Base-by-base conservation (phyloP, 1,139 yeast species). In the Pichia sp. region DNA sequence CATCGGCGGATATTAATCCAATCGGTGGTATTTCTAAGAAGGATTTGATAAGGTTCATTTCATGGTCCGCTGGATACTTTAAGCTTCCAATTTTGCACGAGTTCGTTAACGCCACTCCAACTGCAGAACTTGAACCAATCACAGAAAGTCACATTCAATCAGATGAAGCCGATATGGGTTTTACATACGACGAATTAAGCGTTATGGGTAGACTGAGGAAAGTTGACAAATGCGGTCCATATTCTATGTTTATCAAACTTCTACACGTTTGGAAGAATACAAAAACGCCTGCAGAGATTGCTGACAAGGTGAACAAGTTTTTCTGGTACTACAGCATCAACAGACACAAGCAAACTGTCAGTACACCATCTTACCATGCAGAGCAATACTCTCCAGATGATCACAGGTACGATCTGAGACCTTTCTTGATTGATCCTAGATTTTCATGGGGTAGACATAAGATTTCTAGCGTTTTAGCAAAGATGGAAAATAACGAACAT, bases 361-460 rank as follows among this genome's bases (percentile, higher is more conserved):
- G 88, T 60, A 91, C 99, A 0, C 99, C 99, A 12, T 75, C 94
- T 18, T 93, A 91, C 54, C 98, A 91, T 52, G 98, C 98, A 1
- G 99, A 91, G 56, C 94, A 85, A 53, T 91, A 93, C 56, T 86
- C 96, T 1, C 97, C 98, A 1, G 99, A 91, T 59, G 99, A 91
- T 57, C 91, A 91, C 58, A 72, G 99, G 51, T 91, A 83, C 58
- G 99, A 91, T 57, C 67, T 93, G 53, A 71, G 99, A 47, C 99
- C 98, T 15, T 87, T 91, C 58, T 68, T 91, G 57, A 85, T 91
- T 41, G 77, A 84, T 49, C 96, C 97, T n/a, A 64, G 85, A 42
- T 91, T 87, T 61, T 74, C 88, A 1, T 84, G 91, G 80, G 95
- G 96, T 2, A 74, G 86, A 48, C 78, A 77, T 58, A 87, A 85